Evolutionary conservation across 1,284 basidiomycete genomes (phyloP).

Genomic region (Ceratobasidium sp.): DNA sequence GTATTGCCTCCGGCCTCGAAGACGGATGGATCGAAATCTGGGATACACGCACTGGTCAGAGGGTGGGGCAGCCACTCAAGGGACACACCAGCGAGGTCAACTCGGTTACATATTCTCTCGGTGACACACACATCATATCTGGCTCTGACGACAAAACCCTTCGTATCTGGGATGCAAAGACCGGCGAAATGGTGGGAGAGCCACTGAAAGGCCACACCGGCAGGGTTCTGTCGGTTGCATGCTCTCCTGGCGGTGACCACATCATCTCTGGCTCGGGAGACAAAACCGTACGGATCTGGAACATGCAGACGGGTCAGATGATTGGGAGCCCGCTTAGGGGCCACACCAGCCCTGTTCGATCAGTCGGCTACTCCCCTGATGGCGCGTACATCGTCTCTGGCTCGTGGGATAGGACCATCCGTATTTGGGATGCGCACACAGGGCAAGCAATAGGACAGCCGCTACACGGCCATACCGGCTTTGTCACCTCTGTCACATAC

Average conservation of each 20-base stretch:
- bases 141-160: conserved; percentile 22
- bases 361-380: conserved; percentile 1
- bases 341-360: not conserved
- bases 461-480: no score
- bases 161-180: conserved; percentile 27
- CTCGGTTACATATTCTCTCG: conserved; percentile 60
- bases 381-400: not conserved
- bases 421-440: not conserved
- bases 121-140: conserved; percentile 46
- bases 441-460: no score
- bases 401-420: not conserved
- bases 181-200: conserved; percentile 3
- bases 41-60: conserved; percentile 57
- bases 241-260: not conserved
- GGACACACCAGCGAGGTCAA: conserved; percentile 63
- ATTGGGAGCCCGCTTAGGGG: conserved; percentile 7
- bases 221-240: not conserved
- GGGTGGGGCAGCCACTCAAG: conserved; percentile 54
- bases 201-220: conserved; percentile 8
- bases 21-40: conserved; percentile 52
- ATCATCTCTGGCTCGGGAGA: not conserved
- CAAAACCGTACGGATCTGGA: conserved; percentile 1
- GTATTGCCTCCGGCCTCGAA: not conserved
- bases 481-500: conserved; percentile 15
- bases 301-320: not conserved